phyloP scores from a whole-genome alignment of 1,284 basidiomycete genomes.

The Ustilago esculenta region DNA sequence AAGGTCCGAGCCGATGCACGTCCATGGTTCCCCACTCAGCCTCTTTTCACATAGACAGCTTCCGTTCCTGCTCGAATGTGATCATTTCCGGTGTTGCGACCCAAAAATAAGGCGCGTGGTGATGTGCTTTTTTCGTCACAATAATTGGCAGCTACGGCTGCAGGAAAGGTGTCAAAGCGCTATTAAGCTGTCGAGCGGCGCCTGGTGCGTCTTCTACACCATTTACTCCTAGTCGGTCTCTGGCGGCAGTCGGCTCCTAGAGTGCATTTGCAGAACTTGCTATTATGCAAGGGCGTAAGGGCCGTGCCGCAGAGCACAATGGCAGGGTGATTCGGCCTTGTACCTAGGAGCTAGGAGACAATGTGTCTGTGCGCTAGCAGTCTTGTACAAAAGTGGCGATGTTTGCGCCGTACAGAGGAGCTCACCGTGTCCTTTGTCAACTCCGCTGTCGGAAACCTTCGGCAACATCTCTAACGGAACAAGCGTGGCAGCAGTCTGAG shows the following conservation, averaged over 20 bases:
- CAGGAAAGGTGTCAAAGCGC: constrained; percentile 7
- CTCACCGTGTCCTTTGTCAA: not conserved
- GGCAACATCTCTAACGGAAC: constrained; percentile 3
- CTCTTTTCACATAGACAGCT: too few species aligned
- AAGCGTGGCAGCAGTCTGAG: constrained; percentile 3
- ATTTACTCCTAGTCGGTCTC: too few species aligned
- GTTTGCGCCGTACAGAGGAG: not conserved
- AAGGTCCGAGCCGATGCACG: too few species aligned
- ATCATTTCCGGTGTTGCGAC: not conserved
- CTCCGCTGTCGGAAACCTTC: constrained; percentile 8
- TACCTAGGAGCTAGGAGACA: too few species aligned
- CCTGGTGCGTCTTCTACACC: too few species aligned
- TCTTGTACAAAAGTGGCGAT: not conserved
- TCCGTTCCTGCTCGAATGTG: constrained; percentile 4
- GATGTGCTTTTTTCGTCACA: not conserved
- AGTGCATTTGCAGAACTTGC: not conserved
- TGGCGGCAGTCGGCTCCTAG: not conserved
- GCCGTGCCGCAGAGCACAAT: constrained; percentile 4
- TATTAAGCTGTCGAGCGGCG: not conserved
- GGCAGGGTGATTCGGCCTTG: too few species aligned
- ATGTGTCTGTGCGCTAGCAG: too few species aligned
- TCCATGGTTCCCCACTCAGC: too few species aligned
- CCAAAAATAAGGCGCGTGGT: not conserved
- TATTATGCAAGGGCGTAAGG: constrained; percentile 8
- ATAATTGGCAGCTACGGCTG: constrained; percentile 4